These are phyloP conservation scores for Globomyces pollinis-pini DNA, from an alignment of 192 early-diverging fungal genomes.

Conservation along the genomic window DNA sequence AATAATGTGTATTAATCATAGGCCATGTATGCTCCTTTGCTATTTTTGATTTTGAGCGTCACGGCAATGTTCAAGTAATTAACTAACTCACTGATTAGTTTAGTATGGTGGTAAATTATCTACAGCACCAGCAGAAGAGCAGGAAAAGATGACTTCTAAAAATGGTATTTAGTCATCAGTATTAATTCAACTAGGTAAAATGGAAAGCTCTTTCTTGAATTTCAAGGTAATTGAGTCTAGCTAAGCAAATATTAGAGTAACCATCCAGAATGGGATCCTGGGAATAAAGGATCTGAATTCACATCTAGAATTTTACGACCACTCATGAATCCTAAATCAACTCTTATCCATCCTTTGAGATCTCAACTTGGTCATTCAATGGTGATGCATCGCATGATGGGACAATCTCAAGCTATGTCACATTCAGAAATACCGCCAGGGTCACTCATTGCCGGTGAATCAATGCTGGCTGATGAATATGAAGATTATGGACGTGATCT, in stretches of 20 bases:
- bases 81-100: too few species aligned
- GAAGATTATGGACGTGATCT: constrained; percentile 19
- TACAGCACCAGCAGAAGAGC: constrained; percentile 15
- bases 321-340: neutral
- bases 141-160: constrained; percentile 59
- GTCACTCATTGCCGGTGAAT: constrained; percentile 8
- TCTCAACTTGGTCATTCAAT: neutral
- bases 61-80: constrained; percentile 73
- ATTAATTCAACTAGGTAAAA: too few species aligned
- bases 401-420: neutral
- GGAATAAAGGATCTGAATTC: constrained; percentile 70
- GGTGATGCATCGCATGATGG: constrained; percentile 1
- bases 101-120: constrained; percentile 61
- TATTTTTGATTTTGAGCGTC: constrained; percentile 83
- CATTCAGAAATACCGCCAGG: neutral
- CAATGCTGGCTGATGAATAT: constrained; percentile 17
- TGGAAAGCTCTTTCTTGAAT: constrained; percentile 95
- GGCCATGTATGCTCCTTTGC: constrained; percentile 98
- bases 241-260: constrained; percentile 45
- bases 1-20: too few species aligned
- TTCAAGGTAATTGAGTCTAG: constrained; percentile 62
- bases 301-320: constrained; percentile 50
- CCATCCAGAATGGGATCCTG: constrained; percentile 90
- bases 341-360: neutral
- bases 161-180: too few species aligned